Conservation (phyloP, 176 grass and related monocot genomes). For the Rhipidocladum racemiflorum region DNA sequence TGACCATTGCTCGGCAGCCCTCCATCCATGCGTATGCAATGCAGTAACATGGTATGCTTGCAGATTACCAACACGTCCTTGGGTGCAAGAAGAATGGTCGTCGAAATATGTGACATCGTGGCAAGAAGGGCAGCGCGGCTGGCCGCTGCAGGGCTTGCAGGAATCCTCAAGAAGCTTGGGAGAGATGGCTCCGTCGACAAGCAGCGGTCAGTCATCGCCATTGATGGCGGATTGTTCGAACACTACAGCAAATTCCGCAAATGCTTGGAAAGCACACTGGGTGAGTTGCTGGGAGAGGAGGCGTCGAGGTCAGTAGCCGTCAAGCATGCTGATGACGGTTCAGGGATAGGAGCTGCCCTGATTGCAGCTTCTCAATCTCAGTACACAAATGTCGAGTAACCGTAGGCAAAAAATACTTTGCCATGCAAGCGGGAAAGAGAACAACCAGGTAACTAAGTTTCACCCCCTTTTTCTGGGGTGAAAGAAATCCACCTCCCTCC, state of each 20-base stretch:
- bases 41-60: neutral
- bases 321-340: too few species aligned
- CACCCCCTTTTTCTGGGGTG: too few species aligned
- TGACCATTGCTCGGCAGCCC: neutral
- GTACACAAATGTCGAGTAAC: too few species aligned
- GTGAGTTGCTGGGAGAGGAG: too few species aligned
- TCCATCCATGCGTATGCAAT: neutral
- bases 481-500: too few species aligned
- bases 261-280: too few species aligned
- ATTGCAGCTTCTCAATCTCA: too few species aligned
- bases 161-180: conserved; percentile 78
- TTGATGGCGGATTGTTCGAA: conserved; percentile 64
- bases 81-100: conserved; percentile 52
- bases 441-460: too few species aligned
- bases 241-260: conserved; percentile 64
- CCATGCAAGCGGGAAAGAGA: too few species aligned
- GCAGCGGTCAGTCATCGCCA: conserved; percentile 57
- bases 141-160: conserved; percentile 72
- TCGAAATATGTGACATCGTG: conserved; percentile 61
- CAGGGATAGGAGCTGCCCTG: too few species aligned
- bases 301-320: too few species aligned
- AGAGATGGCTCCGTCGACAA: conserved; percentile 33
- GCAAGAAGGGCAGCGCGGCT: conserved; percentile 61
- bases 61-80: conserved; percentile 56
- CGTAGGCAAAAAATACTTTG: too few species aligned